A percentile compares a stretch with the other conserved stretches of the same genome.
phyloP scores from a whole-genome alignment of 2,329 filamentous ascomycete genomes.

The Fusarium sp. region DNA sequence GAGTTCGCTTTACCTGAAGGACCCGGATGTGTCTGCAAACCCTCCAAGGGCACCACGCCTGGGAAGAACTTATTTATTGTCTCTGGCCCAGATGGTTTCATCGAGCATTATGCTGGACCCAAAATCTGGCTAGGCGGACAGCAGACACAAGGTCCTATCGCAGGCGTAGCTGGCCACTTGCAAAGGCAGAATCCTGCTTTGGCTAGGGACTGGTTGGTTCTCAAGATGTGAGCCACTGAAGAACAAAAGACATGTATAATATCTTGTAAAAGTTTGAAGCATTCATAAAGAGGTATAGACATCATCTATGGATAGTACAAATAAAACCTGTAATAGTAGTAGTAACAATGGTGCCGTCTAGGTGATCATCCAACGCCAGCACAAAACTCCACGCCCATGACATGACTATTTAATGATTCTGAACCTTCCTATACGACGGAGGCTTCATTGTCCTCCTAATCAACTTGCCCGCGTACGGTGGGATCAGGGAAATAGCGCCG shows the following conservation, averaged over 20 bases:
- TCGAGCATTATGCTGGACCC: constrained; percentile 80
- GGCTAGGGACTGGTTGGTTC: constrained; percentile 60
- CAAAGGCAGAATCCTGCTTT: constrained; percentile 56
- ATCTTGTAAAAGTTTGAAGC: constrained; percentile 1
- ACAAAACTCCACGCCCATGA: constrained; percentile 21
- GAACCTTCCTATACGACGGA: constrained; percentile 94
- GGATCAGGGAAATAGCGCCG: constrained; percentile 81
- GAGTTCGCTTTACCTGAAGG: constrained; percentile 48
- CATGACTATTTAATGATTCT: constrained; percentile 64
- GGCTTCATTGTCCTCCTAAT: constrained; percentile 88
- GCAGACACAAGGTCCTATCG: constrained; percentile 79
- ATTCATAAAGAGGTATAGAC: constrained; percentile 22
- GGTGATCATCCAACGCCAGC: constrained; percentile 37
- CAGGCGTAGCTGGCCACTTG: constrained; percentile 73
- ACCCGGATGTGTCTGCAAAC: constrained; percentile 43
- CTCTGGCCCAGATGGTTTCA: constrained; percentile 91
- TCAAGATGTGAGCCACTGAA: constrained; percentile 59
- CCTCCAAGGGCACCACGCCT: constrained; percentile 36
- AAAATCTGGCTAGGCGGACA: constrained; percentile 79
- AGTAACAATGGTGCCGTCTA: constrained; percentile 30
- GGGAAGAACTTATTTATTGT: constrained; percentile 79
- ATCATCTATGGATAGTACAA: constrained; percentile 22
- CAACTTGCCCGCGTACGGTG: constrained; percentile 87
- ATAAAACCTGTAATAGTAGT: constrained; percentile 31
- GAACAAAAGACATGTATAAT: constrained; percentile 6